Evolutionary conservation across 495 filamentous ascomycete species (phyloP).

Genomic region (Amniculicola lignicola): DNA sequence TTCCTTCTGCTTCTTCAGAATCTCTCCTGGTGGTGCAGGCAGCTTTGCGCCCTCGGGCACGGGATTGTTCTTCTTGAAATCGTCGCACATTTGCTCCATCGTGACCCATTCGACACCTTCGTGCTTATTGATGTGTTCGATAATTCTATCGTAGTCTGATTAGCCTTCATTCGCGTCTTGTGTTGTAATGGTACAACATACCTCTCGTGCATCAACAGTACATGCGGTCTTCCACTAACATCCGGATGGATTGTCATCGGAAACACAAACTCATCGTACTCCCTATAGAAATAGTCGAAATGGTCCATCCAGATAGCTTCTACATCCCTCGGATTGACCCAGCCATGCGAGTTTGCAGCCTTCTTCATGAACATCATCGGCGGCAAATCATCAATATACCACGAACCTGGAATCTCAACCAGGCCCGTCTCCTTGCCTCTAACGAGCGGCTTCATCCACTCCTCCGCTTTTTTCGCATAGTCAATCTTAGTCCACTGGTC

Average conservation of each 20-base stretch:
- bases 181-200: constrained; percentile 11
- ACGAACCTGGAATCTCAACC: constrained; percentile 56
- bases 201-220: constrained; percentile 56
- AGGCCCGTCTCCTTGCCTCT: constrained; percentile 48
- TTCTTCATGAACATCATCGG: constrained; percentile 60
- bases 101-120: constrained; percentile 56
- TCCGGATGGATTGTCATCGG: constrained; percentile 62
- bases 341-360: constrained; percentile 54
- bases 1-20: constrained; percentile 48
- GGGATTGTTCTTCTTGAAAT: constrained; percentile 62
- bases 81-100: constrained; percentile 55
- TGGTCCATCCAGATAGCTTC: constrained; percentile 58
- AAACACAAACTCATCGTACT: constrained; percentile 61
- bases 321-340: constrained; percentile 54
- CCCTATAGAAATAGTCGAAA: constrained; percentile 60
- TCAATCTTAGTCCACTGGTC: constrained; percentile 52
- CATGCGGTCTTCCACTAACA: constrained; percentile 57
- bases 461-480: constrained; percentile 48
- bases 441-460: constrained; percentile 57
- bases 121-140: constrained; percentile 52
- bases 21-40: constrained; percentile 59
- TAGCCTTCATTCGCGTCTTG: neutral
- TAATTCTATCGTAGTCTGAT: constrained; percentile 35
- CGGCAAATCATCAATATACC: constrained; percentile 57
- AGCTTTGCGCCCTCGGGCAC: constrained; percentile 64